Percentiles rank a stretch among this genome's conserved stretches.
These are phyloP conservation scores for Aspergillus biplanus DNA, from an alignment of 495 filamentous ascomycete species.

Conservation along the genomic window DNA sequence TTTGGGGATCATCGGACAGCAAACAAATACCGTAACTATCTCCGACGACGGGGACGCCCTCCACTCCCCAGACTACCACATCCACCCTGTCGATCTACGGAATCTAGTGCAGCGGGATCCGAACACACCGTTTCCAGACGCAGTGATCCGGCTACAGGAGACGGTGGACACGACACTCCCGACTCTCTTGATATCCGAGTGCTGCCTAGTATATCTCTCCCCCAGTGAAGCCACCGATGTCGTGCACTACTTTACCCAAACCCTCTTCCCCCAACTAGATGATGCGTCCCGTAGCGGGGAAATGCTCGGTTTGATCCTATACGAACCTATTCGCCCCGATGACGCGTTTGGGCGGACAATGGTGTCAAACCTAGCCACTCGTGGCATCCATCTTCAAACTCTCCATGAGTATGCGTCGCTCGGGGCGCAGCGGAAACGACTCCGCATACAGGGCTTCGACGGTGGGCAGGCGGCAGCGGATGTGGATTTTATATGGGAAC, in stretches of 20 bases:
- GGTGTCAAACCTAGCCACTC: conserved; percentile 85
- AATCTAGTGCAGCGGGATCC: conserved; percentile 40
- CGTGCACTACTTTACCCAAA: conserved; percentile 66
- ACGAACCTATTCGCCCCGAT: conserved; percentile 83
- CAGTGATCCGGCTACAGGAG: conserved; percentile 25
- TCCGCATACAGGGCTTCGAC: conserved; percentile 64
- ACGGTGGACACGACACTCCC: conserved; percentile 60
- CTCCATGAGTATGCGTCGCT: conserved; percentile 69
- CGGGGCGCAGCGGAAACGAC: conserved; percentile 64
- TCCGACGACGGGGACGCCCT: conserved; percentile 45
- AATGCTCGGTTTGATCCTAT: conserved; percentile 70
- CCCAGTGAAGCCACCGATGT: conserved; percentile 62
- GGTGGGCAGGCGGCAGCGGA: conserved; percentile 62
- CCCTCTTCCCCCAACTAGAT: conserved; percentile 39
- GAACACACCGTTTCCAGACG: neutral
- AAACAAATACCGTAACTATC: conserved; percentile 34
- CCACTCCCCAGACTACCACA: conserved; percentile 60
- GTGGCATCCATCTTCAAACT: conserved; percentile 83
- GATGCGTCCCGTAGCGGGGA: neutral
- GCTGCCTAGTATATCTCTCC: conserved; percentile 87
- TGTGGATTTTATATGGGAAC: conserved; percentile 74
- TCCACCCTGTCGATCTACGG: conserved; percentile 84
- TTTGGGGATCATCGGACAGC: conserved; percentile 12
- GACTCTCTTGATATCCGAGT: conserved; percentile 88
- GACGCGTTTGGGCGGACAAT: conserved; percentile 89